Conservation (phyloP, 305 asterid genomes). For the Rubia occidens region DNA sequence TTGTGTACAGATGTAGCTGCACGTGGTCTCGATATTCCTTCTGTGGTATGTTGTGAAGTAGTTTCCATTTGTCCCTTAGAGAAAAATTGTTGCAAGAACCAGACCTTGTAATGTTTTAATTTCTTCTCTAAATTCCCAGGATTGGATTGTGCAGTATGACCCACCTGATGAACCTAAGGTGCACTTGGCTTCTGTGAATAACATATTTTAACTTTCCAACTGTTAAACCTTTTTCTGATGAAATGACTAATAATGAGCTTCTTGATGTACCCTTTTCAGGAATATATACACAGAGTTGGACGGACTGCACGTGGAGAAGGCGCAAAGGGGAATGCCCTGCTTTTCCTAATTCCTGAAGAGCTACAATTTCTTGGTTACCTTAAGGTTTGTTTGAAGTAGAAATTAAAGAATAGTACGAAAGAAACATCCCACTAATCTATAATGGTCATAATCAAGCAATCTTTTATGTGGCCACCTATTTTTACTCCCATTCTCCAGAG, state of each 20-base stretch:
- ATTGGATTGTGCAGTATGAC: constrained; percentile 96
- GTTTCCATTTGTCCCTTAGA: constrained; percentile 10
- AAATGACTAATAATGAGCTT: not conserved
- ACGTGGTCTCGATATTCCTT: constrained; percentile 96
- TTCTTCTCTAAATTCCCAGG: constrained; percentile 33
- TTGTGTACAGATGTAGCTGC: constrained; percentile 96
- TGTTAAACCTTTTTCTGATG: not conserved
- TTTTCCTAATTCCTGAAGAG: constrained; percentile 87
- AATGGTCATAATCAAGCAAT: not conserved
- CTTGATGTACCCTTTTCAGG: constrained; percentile 38
- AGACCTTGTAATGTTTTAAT: constrained; percentile 11
- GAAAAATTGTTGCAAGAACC: not conserved
- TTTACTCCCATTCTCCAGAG: not conserved
- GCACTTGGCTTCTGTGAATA: constrained; percentile 9
- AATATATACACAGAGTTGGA: constrained; percentile 88
- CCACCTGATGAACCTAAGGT: constrained; percentile 99
- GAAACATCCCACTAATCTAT: not conserved
- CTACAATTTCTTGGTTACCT: constrained; percentile 64
- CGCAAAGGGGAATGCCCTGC: constrained; percentile 81
- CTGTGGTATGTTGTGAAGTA: constrained; percentile 54
- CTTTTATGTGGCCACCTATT: not conserved
- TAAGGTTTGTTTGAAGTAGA: constrained; percentile 35
- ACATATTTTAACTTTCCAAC: not conserved
- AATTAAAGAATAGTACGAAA: not conserved
- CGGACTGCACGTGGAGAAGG: constrained; percentile 98